Conservation (phyloP, 805 yeast species). For the Vanderwaltozyma polyspora region DNA sequence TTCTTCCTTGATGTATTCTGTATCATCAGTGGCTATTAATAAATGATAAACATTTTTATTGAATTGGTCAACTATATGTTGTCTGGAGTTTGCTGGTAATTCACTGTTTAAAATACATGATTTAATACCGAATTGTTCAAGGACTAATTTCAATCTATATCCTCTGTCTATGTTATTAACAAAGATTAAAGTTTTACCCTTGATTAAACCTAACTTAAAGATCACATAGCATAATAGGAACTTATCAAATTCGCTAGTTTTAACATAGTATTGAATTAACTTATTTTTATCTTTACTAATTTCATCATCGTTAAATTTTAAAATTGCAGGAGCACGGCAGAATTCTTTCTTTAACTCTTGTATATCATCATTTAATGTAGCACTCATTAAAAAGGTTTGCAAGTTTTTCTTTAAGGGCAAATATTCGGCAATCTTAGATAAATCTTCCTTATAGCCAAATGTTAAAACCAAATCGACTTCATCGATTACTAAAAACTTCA, state of each 20-base stretch:
- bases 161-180: conserved; percentile 95
- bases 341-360: conserved; percentile 62
- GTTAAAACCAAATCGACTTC: conserved; percentile 88
- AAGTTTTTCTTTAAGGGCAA: conserved; percentile 64
- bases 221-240: conserved; percentile 84
- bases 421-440: conserved; percentile 48
- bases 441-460: conserved; percentile 84
- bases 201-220: conserved; percentile 74
- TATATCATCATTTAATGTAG: conserved; percentile 83
- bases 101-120: conserved; percentile 86
- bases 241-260: conserved; percentile 81
- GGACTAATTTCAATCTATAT: conserved; percentile 76
- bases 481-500: conserved; percentile 74
- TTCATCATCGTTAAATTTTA: conserved; percentile 66
- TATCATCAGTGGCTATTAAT: conserved; percentile 91
- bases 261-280: conserved; percentile 76
- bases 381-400: conserved; percentile 93
- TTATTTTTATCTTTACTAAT: conserved; percentile 41
- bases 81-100: conserved; percentile 81
- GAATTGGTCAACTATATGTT: conserved; percentile 91
- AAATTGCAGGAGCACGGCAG: conserved; percentile 72
- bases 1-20: conserved; percentile 45
- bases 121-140: conserved; percentile 89
- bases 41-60: conserved; percentile 80
- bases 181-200: conserved; percentile 83